These are phyloP conservation scores for Xylaria grammica DNA, from an alignment of 495 filamentous ascomycete species.

Conservation along the genomic window DNA sequence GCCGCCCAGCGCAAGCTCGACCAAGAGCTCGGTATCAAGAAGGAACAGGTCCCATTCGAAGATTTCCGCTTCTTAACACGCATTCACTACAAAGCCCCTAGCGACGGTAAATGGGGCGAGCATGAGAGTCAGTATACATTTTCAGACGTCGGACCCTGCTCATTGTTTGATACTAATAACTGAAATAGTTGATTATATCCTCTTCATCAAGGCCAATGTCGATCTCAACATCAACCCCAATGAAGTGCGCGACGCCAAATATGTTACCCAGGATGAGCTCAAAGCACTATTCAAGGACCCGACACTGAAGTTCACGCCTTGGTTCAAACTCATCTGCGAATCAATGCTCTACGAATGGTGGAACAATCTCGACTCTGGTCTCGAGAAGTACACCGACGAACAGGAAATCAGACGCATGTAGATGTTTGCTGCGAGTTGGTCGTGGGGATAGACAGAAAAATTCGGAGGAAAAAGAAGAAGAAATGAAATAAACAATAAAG, in stretches of 20 bases:
- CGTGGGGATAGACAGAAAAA: constrained; percentile 1
- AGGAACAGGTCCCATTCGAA: constrained; percentile 86
- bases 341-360: constrained; percentile 99
- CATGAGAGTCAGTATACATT: constrained; percentile 81
- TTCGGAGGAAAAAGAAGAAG: background rate
- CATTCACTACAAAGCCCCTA: constrained; percentile 98
- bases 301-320: constrained; percentile 86
- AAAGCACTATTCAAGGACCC: constrained; percentile 84
- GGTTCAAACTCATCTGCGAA: constrained; percentile 99
- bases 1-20: constrained; percentile 91
- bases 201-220: constrained; percentile 95
- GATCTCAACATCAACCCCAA: constrained; percentile 81
- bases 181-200: constrained; percentile 91
- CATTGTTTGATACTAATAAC: constrained; percentile 18
- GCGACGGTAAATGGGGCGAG: constrained; percentile 97
- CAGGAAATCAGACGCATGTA: constrained; percentile 87
- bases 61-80: constrained; percentile 92
- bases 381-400: constrained; percentile 88
- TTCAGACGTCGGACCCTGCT: background rate
- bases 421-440: constrained; percentile 5
- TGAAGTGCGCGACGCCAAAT: constrained; percentile 82
- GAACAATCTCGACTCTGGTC: constrained; percentile 77
- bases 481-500: background rate
- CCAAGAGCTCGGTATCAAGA: constrained; percentile 93
- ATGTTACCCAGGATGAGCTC: constrained; percentile 81